Evolutionary conservation across 2,329 filamentous ascomycete species (phyloP).

Genomic region (Fusarium vanettenii): DNA sequence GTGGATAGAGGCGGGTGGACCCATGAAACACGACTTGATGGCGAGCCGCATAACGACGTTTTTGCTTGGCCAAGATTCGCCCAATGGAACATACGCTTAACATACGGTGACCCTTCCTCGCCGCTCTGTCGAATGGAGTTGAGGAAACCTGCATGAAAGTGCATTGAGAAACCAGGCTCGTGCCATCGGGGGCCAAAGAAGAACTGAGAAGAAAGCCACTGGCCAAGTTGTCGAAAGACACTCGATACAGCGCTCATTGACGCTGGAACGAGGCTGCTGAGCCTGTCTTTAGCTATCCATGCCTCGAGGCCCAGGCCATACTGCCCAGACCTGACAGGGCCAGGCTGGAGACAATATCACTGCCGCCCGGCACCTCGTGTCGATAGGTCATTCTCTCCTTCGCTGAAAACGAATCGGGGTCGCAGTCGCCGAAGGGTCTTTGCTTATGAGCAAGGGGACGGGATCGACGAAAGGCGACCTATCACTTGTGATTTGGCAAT

Average conservation of each 20-base stretch:
- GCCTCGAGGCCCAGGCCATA: neutral
- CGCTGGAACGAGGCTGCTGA: neutral
- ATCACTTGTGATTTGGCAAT: conserved; percentile 34
- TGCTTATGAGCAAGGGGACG: conserved; percentile 27
- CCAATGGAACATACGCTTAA: conserved; percentile 25
- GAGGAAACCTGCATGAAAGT: conserved; percentile 11
- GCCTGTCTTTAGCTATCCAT: neutral
- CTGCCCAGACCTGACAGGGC: neutral
- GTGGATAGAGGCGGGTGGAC: conserved; percentile 19
- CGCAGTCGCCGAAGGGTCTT: conserved; percentile 10
- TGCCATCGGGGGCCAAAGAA: conserved; percentile 1
- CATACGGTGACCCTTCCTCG: conserved; percentile 9
- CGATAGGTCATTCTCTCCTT: conserved; percentile 12
- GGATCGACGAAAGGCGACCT: conserved; percentile 36
- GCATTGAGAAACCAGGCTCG: neutral
- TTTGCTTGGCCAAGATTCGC: conserved; percentile 22
- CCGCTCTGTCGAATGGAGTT: conserved; percentile 12
- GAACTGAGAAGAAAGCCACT: conserved; percentile 2
- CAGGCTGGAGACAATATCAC: neutral
- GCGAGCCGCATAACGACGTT: conserved; percentile 33
- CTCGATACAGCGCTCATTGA: neutral
- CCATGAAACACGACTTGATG: conserved; percentile 32
- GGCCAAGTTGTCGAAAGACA: conserved; percentile 1
- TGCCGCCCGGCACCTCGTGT: neutral
- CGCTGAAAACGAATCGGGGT: conserved; percentile 7